Evolutionary conservation across 768 basidiomycete species (phyloP).

Genomic region (Boletus patriciae): DNA sequence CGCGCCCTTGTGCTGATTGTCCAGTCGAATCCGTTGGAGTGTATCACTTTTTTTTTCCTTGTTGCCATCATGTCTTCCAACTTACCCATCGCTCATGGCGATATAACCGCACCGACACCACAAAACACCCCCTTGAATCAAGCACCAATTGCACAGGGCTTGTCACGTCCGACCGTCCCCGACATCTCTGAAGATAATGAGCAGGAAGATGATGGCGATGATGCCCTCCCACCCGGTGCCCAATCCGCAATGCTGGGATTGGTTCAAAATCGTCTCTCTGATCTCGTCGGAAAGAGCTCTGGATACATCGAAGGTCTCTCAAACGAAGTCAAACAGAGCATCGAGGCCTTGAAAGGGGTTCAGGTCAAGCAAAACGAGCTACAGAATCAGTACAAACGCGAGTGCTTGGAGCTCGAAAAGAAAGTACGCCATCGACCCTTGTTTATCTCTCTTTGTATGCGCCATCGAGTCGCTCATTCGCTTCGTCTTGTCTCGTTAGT

Average conservation of each 20-base stretch:
- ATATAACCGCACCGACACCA: conserved; percentile 86
- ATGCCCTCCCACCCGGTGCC: conserved; percentile 43
- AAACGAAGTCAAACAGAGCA: conserved; percentile 71
- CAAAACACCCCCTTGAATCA: conserved; percentile 88
- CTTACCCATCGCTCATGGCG: conserved; percentile 58
- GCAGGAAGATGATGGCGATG: conserved; percentile 58
- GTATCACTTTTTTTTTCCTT: conserved; percentile 24
- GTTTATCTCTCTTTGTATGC: conserved; percentile 12
- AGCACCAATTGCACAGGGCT: conserved; percentile 73
- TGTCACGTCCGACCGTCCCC: conserved; percentile 86
- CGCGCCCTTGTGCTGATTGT: conserved; percentile 27
- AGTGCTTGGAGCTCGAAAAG: conserved; percentile 93
- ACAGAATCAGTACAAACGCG: conserved; percentile 89
- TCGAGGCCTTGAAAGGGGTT: conserved; percentile 92
- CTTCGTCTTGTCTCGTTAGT: conserved; percentile 41
- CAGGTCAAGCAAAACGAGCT: conserved; percentile 90
- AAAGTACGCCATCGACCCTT: conserved; percentile 56
- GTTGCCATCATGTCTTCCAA: conserved; percentile 61
- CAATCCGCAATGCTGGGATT: conserved; percentile 75
- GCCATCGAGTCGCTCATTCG: conserved; percentile 11
- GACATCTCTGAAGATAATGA: conserved; percentile 85
- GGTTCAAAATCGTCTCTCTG: conserved; percentile 84
- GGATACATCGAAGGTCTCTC: conserved; percentile 94
- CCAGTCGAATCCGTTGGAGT: conserved; percentile 16
- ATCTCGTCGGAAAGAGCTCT: conserved; percentile 86